These are phyloP conservation scores for Lagenaria siceraria DNA, from an alignment of 306 rosid species.

Conservation along the genomic window DNA sequence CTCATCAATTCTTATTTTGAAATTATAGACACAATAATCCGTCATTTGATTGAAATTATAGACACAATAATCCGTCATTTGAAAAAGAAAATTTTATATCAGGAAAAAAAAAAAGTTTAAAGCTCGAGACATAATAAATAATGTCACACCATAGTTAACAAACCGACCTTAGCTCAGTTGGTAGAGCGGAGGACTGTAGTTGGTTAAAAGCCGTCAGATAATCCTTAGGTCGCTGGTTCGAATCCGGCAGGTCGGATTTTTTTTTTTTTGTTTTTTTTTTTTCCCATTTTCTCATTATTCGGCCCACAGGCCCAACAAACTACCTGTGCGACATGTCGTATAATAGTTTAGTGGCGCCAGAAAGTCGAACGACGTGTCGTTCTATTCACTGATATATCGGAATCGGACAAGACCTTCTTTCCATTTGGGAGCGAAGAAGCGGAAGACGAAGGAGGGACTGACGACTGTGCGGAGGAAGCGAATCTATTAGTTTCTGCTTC, in stretches of 20 bases:
- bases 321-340: not conserved
- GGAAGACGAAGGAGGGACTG: not conserved
- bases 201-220: not conserved
- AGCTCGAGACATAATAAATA: too few species aligned
- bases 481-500: not conserved
- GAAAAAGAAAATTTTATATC: too few species aligned
- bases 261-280: not conserved
- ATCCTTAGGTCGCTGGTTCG: conserved; percentile 10
- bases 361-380: not conserved
- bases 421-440: not conserved
- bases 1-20: too few species aligned
- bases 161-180: conserved; percentile 17
- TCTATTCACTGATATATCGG: not conserved
- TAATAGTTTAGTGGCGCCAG: not conserved
- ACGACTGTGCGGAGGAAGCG: not conserved
- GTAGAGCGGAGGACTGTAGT: conserved; percentile 17
- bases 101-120: too few species aligned
- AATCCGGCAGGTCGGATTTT: conserved; percentile 3
- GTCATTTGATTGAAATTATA: too few species aligned
- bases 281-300: not conserved
- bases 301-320: not conserved
- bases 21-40: too few species aligned
- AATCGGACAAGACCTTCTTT: not conserved
- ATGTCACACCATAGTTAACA: not conserved
- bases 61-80: too few species aligned